Percentiles rank a stretch among this genome's conserved stretches.
Conservation (phyloP, 2,329 filamentous ascomycete species). For the Pseudogymnoascus sp. region DNA sequence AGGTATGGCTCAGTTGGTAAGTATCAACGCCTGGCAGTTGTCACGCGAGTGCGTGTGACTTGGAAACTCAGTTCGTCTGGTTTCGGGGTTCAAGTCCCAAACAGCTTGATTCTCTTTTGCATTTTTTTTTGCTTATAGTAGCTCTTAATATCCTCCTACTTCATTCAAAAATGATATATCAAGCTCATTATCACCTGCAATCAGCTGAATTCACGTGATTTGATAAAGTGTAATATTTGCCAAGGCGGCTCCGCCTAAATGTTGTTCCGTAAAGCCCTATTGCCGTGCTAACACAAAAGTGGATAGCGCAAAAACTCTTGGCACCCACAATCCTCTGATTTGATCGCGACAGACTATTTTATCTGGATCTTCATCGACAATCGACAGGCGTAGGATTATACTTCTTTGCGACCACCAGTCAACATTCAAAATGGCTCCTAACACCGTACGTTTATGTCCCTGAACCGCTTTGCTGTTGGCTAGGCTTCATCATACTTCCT, state of each 20-base stretch:
- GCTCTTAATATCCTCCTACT: neutral
- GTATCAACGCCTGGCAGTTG: conserved; percentile 1
- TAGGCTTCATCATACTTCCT: conserved; percentile 32
- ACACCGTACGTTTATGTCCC: conserved; percentile 75
- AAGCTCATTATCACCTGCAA: neutral
- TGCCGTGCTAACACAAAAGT: neutral
- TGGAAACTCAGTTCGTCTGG: conserved; percentile 9
- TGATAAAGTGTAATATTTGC: neutral
- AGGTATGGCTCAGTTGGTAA: conserved; percentile 8
- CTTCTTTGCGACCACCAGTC: conserved; percentile 63
- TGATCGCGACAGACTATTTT: conserved; percentile 2
- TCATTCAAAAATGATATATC: neutral
- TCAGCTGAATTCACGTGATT: neutral
- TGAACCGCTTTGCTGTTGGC: conserved; percentile 89
- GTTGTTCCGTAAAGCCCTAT: conserved; percentile 6
- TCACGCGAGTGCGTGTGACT: conserved; percentile 6
- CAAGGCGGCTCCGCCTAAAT: neutral
- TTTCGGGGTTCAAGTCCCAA: neutral
- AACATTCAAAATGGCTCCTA: conserved; percentile 69
- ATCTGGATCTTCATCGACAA: conserved; percentile 11
- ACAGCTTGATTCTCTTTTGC: conserved; percentile 4
- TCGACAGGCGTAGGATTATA: conserved; percentile 38
- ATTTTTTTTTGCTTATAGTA: neutral
- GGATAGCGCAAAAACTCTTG: conserved; percentile 8
- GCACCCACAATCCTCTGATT: conserved; percentile 9